A percentile compares a stretch with the other conserved stretches of the same genome.
phyloP scores from a whole-genome alignment of 768 basidiomycete species.

The Lactifluus hygrophoroides region DNA sequence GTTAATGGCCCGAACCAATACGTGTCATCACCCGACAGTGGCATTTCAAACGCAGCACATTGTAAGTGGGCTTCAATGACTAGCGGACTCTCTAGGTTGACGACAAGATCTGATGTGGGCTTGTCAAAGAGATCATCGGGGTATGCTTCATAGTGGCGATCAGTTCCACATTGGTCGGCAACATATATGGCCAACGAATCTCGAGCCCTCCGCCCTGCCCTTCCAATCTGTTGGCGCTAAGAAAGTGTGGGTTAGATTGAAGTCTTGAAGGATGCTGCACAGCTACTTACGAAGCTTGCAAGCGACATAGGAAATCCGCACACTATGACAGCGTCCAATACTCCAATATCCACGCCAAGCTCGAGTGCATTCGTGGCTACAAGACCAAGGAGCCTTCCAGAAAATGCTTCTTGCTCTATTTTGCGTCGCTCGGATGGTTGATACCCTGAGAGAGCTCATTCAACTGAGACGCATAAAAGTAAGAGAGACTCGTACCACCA shows the following conservation, averaged over 20 bases:
- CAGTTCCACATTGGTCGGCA: constrained; percentile 57
- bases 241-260: not conserved
- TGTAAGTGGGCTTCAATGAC: constrained; percentile 81
- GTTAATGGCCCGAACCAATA: constrained; percentile 64
- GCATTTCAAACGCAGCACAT: constrained; percentile 84
- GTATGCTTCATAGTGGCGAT: constrained; percentile 63
- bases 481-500: constrained; percentile 45
- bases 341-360: constrained; percentile 85
- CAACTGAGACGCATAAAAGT: not conserved
- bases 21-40: constrained; percentile 54
- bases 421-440: constrained; percentile 58
- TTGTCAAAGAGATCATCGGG: constrained; percentile 64
- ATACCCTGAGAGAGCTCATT: not conserved
- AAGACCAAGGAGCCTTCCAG: constrained; percentile 74
- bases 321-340: constrained; percentile 84
- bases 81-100: constrained; percentile 67
- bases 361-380: constrained; percentile 88
- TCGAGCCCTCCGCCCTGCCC: constrained; percentile 73
- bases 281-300: constrained; percentile 61
- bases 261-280: too few species aligned
- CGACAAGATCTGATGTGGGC: constrained; percentile 49
- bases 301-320: constrained; percentile 75
- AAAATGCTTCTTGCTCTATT: constrained; percentile 84
- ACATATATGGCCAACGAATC: constrained; percentile 75
- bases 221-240: constrained; percentile 82